phyloP scores from a whole-genome alignment of 257 asterid genomes.

The Lantana camara region DNA sequence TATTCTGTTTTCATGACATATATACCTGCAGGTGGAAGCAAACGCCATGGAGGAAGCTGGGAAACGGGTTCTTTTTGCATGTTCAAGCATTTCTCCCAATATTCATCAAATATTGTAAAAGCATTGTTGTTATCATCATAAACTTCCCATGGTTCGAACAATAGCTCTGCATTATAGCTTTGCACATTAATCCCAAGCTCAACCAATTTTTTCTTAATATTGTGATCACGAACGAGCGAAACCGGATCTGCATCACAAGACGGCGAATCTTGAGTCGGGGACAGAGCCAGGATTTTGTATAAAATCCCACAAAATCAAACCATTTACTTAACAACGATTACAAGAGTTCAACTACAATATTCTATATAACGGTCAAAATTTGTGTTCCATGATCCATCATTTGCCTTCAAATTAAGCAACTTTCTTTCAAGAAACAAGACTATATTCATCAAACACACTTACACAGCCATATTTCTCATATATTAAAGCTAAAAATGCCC shows the following conservation, averaged over 20 bases:
- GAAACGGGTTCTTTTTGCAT: constrained; percentile 57
- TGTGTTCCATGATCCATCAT: background rate
- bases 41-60: constrained; percentile 76
- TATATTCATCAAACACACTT: background rate
- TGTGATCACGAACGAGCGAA: constrained; percentile 92
- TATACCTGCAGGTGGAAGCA: constrained; percentile 61
- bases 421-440: background rate
- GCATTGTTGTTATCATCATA: constrained; percentile 61
- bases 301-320: background rate
- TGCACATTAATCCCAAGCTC: constrained; percentile 72
- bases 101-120: constrained; percentile 64
- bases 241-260: constrained; percentile 62
- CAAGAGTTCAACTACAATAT: too few relatives aligned
- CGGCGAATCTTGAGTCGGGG: constrained; percentile 15
- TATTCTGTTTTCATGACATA: background rate
- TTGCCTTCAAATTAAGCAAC: background rate
- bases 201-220: constrained; percentile 66
- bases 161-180: constrained; percentile 71
- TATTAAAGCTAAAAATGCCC: background rate
- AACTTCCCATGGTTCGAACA: constrained; percentile 93
- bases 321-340: background rate
- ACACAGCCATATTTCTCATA: too few relatives aligned
- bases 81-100: constrained; percentile 74
- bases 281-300: background rate
- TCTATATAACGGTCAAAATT: too few relatives aligned